Evolutionary conservation across 1,284 basidiomycete genomes (phyloP), one percentile per base, ranked within the genome.

Genomic region (Trichosporon sp.): DNA sequence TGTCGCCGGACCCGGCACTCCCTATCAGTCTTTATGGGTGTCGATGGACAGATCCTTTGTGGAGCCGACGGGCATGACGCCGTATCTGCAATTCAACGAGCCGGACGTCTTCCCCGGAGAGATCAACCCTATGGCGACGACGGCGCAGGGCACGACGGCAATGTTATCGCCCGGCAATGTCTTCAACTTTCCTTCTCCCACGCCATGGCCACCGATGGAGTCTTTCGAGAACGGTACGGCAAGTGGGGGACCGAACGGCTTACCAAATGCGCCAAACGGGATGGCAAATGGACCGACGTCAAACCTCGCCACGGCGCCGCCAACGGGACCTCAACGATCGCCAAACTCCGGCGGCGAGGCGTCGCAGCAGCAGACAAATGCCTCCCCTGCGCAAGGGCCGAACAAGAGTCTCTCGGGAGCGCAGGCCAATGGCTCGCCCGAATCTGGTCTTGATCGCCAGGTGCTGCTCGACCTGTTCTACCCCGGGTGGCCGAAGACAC

Each of bases 401-500:
- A 7, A 16, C 7, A 44, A 37, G 36, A 19, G n/a, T n/a, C n/a
- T n/a, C n/a, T n/a, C 40, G 19, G 10, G 9, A n/a, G 37, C 33
- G 34, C 68, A 60, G n/a, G 65, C 60, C 4, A 71, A 74, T 32
- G 71, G 70, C 9, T 68, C 65, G 0, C 59, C 73, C 31, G 25
- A 54, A 7, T n/a, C 25, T 5, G 27, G 25, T 10, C 49, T 54
- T 14, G 73, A 77, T 59, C 70, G 74, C 29, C 75, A 77, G 58
- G 46, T 76, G 2, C 64, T 79, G 3, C 65, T 79, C 62, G 78
- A 79, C 37, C 69, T 81, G 0, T 74, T 81, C 59, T 81, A 76
- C 76, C 79, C 80, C 2, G 78, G 78, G 0, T 81, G 80, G 80
- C 77, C 78, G 3, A 65, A 68, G 5, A 72, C 78, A 36, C 70